A percentile compares a stretch with the other conserved stretches of the same genome.
Evolutionary conservation across 306 rosid species (phyloP).

Genomic region (Leucaena leucocephala): DNA sequence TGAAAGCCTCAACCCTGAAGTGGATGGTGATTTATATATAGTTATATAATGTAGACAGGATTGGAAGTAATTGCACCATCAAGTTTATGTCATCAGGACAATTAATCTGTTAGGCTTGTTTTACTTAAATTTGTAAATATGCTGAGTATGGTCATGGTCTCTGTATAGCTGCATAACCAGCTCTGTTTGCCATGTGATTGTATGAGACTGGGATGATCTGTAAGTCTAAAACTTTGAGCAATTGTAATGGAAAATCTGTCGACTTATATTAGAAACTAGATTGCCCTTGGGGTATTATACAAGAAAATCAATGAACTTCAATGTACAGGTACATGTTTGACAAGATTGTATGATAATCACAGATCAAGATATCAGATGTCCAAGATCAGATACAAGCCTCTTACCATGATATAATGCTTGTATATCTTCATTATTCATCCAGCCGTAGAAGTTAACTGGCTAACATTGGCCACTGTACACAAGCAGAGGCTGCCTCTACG

Average conservation of each 20-base stretch:
- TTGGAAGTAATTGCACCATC: neutral
- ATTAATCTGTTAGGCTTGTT: neutral
- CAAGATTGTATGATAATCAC: neutral
- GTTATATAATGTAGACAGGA: neutral
- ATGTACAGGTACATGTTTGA: neutral
- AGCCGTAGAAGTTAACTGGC: neutral
- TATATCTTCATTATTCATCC: neutral
- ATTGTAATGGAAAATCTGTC: neutral
- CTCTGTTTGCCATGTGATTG: neutral
- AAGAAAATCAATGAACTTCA: neutral
- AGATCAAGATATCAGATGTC: neutral
- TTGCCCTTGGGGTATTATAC: neutral
- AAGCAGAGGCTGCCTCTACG: neutral
- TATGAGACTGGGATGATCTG: neutral
- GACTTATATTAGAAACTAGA: neutral
- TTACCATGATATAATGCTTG: neutral
- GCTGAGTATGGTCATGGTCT: neutral
- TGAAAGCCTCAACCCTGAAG: conserved; percentile 25
- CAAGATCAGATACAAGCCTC: neutral
- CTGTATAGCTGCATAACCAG: neutral
- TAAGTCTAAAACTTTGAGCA: conserved; percentile 1
- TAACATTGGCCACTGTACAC: neutral
- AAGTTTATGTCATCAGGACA: conserved; percentile 7
- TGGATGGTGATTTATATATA: neutral
- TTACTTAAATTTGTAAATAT: neutral